These are phyloP conservation scores for Euryodendron excelsum DNA, from an alignment of 148 eudicot genomes.

Conservation along the genomic window DNA sequence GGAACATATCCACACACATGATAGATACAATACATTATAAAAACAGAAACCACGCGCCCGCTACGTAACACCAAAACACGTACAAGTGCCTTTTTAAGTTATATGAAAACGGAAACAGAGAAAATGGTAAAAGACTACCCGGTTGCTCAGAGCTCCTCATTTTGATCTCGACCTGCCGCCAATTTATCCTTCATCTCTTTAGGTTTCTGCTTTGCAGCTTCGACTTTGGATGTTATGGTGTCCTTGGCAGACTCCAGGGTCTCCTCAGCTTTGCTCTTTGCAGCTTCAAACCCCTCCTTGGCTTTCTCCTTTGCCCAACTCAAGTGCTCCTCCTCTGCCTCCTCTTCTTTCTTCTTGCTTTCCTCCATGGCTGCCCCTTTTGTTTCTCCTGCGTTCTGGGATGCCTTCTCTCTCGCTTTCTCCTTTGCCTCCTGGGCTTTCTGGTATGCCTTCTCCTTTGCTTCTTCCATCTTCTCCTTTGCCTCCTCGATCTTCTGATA, in stretches of 20 bases:
- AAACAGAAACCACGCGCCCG: no score
- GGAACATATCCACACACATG: no score
- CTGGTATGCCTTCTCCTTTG: conserved; percentile 2
- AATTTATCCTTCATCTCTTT: neutral
- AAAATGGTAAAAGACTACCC: no score
- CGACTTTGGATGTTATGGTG: neutral
- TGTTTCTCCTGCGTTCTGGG: neutral
- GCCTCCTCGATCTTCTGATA: conserved; percentile 13
- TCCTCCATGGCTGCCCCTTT: neutral
- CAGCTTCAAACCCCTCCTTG: conserved; percentile 25
- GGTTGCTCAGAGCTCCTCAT: neutral
- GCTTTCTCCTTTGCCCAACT: conserved; percentile 29
- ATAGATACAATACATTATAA: no score
- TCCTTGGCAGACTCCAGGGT: conserved; percentile 24
- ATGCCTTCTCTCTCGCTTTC: conserved; percentile 6
- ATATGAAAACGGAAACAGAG: no score
- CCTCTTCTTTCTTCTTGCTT: no score
- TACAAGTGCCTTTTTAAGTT: no score
- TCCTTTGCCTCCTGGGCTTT: conserved; percentile 4
- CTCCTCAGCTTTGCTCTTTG: conserved; percentile 28
- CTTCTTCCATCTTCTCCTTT: conserved; percentile 11
- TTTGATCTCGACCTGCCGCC: neutral
- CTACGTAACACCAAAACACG: no score
- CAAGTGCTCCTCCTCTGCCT: conserved; percentile 17
- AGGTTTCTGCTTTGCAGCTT: neutral